Base-by-base conservation (phyloP, 129 eudicot genomes). In the Saposhnikovia divaricata region DNA sequence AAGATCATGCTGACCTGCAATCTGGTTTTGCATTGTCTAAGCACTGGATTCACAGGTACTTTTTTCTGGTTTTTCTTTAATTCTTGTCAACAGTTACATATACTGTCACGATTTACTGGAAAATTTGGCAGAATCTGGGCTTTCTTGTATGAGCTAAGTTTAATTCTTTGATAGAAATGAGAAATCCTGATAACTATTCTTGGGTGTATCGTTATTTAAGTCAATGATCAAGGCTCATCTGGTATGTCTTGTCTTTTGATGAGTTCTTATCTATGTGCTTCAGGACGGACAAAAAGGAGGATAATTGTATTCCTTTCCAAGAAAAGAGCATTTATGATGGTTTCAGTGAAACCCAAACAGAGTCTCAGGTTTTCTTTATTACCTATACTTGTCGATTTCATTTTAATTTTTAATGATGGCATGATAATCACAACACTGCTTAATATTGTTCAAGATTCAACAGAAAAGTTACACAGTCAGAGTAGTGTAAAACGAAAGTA, bases 331-430 rank as follows among this genome's bases (percentile, higher is more conserved):
- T 83, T 72, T 87, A 87, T 83, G 97, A 90, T 77, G 86, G 87
- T 75, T 91, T 90, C 85, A 94, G 92, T 85, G 98, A 94, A 84
- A 91, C 98, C 19, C 98, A 94, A 81, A 94, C 98, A 63, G 98
- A 94, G 59, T 91, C 98, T 45, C 98, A 91, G 98, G 98, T 91
- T 83, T 72, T 46, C 28, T 59, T 76, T 15, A 28, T 31, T 78
- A 78, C 66, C 45, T 6, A 23, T 65, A 44, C 46, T 37, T 73
- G 34, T 23, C 3, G 11, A 37, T 25, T 77, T 63, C 76, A 43
- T 38, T 40, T 72, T 53, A 63, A 15, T 31, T 18, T 45, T 50
- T 63, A 55, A 27, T 69, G 38, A 76, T 81, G 19, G 27, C 27
- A 77, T 31, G 47, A 80, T 9, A 18, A 51, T n/a, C 53, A 48